Evolutionary conservation across 2,329 filamentous ascomycete species (phyloP), one percentile per base, ranked within the genome.

Genomic region (Coniella lustricola): DNA sequence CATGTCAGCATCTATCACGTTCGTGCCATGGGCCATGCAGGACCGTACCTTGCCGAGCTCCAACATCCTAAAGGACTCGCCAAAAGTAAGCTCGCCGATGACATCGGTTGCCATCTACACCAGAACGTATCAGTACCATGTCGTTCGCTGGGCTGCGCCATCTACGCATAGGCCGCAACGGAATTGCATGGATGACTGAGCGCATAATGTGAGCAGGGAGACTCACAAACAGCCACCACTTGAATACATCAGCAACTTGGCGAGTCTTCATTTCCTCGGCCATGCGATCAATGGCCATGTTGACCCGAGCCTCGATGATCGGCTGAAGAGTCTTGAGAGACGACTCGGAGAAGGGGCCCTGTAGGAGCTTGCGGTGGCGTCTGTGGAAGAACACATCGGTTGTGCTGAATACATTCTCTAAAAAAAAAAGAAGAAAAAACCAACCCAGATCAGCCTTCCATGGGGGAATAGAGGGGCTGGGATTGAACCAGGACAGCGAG

Each of bases 141-240:
- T n/a, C n/a, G n/a, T n/a, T n/a, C n/a, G n/a, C n/a, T n/a, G n/a
- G n/a, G n/a, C n/a, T n/a, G n/a, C n/a, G n/a, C n/a, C n/a, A n/a
- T n/a, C n/a, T n/a, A n/a, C n/a, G n/a, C n/a, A n/a, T n/a, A n/a
- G n/a, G n/a, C n/a, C n/a, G n/a, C n/a, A n/a, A n/a, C n/a, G n/a
- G n/a, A n/a, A n/a, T n/a, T n/a, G n/a, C 35, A 13, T 21, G 13
- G 35, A 38, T 17, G 17, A 12, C 9, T 13, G 17, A 38, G 21
- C 12, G 35, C 17, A 13, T 16, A 12, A 14, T 38, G 3, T 39
- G 13, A n/a, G n/a, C n/a, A n/a, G n/a, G n/a, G n/a, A n/a, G n/a
- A 0, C 75, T 61, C 65, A 78, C 70, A 45, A 76, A 77, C 5
- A 70, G 58, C 62, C 67, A 75, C 76, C 76, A 81, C 48, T 77